Base-by-base conservation (phyloP, 164 flowering plant genomes). In the Stephania cephalantha region DNA sequence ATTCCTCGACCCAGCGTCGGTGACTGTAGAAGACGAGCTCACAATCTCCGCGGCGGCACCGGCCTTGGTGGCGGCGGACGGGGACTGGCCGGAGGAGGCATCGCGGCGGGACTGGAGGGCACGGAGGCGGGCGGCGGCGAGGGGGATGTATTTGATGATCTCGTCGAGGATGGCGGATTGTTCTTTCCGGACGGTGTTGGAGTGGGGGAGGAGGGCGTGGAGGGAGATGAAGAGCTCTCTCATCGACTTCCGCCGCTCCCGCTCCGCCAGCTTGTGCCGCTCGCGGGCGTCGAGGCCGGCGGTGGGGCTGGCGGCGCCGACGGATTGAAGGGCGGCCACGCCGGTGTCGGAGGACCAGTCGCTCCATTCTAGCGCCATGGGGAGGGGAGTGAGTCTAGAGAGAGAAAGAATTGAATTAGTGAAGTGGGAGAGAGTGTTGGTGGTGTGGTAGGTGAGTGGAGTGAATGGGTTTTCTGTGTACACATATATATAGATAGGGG, bases 101-200 rank as follows among this genome's bases (percentile, higher is more conserved):
- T 61, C 66, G 8, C 20, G n/a, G 5, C 64, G n/a, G 64, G n/a
- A 15, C 66, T 61, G 66, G 22, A 61, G 66, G 25, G 66, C 18
- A 44, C 76, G 79, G 69, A 80, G 85, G 17, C 83, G 83, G 65
- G 85, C 79, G 7, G 73, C 74, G 18, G 81, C 85, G 3, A 80
- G 20, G 0, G 85, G 85, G 25, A 83, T 83, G 74, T 78, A 83
- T 22, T 83, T 83, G 83, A 80, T 83, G 55, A 80, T 80, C 76
- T 83, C 85, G 67, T 83, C 85, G 0, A 83, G 78, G 70, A 83
- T 83, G 18, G 79, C 79, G 10, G 83, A 83, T 30, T 83, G 85
- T 65, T 83, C 85, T 67, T 76, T 76, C 1, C 83, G 78, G 15
- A 83, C 85, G 6, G 83, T 80, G 76, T 69, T 64, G 55, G 81